Percentiles rank a stretch among this genome's conserved stretches.
These are phyloP conservation scores for Podaxis rugospora DNA, from an alignment of 768 basidiomycete genomes.

Conservation along the genomic window DNA sequence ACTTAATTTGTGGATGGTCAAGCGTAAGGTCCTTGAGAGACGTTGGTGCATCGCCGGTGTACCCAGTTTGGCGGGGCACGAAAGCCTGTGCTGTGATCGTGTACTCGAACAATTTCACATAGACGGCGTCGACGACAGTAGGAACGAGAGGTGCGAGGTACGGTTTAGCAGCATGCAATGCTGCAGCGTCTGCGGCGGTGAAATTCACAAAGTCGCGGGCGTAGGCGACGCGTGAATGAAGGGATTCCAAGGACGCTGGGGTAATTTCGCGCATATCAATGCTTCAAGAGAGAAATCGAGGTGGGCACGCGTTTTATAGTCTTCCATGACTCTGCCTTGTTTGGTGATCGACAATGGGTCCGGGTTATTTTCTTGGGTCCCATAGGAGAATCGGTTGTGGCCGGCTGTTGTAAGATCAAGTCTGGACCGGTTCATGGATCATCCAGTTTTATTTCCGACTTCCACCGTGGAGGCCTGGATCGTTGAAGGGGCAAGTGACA, in stretches of 20 bases:
- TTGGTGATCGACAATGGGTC: not conserved
- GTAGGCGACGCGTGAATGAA: conserved; percentile 37
- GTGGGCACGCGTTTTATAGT: not conserved
- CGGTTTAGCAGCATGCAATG: conserved; percentile 35
- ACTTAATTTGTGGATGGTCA: conserved; percentile 42
- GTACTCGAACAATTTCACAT: conserved; percentile 38
- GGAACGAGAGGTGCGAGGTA: conserved; percentile 40
- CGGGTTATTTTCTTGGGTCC: too few relatives aligned
- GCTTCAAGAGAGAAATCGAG: conserved; percentile 4
- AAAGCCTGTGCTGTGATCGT: conserved; percentile 37
- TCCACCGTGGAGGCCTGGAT: too few relatives aligned
- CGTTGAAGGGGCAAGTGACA: too few relatives aligned
- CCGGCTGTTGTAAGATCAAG: too few relatives aligned
- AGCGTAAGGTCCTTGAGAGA: conserved; percentile 33
- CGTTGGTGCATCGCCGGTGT: conserved; percentile 32
- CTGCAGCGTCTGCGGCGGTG: conserved; percentile 34
- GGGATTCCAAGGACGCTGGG: conserved; percentile 23
- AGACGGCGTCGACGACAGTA: conserved; percentile 38
- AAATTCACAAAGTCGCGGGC: conserved; percentile 42
- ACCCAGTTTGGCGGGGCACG: conserved; percentile 35
- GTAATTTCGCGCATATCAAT: conserved; percentile 23
- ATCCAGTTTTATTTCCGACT: too few relatives aligned
- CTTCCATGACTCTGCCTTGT: not conserved
- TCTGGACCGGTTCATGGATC: too few relatives aligned
- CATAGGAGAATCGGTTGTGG: too few relatives aligned